Evolutionary conservation across 2,329 filamentous ascomycete genomes (phyloP), one percentile per base, ranked within the genome.

Genomic region (Orbilia ellipsospora): DNA sequence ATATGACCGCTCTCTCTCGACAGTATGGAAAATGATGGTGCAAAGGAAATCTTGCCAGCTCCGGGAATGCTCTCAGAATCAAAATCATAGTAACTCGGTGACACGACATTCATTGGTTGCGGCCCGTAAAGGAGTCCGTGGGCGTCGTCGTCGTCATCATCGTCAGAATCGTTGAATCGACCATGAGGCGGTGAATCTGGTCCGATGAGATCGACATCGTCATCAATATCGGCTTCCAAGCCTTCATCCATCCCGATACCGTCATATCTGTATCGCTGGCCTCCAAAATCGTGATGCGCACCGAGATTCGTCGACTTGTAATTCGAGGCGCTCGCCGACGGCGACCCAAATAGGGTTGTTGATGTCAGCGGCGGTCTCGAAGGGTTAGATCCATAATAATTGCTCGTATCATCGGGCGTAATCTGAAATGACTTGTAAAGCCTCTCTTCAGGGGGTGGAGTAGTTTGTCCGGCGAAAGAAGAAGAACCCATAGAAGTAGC

Each of bases 41-140:
- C 70, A 20, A 74, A 68, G 16, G 70, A 74, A 48, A 74, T 31
- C 57, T 60, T 74, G 59, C 70, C 63, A 20, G 70, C 36, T 28
- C 70, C 70, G 44, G 70, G 70, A 59, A 74, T 64, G 57, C 62
- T 73, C 40, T 74, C 70, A 26, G 70, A 74, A 31, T 74, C 70
- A 28, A 59, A 66, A 28, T 64, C 55, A 54, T 54, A 74, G 51
- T 64, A 74, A 12, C 57, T 57, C 20, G 63, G 51, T n/a, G 70
- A 64, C 40, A 74, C 57, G 40, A 63, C 45, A 50, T 56, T 64
- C 36, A 68, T 63, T 2, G 26, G 63, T 18, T 36, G 48, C 52
- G 70, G 70, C 40, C 70, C 70, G 45, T 59, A 67, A 4, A 62
- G 54, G 20, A 62, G 28, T 1, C 63, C 54, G 12, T 61, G 45